phyloP scores from a whole-genome alignment of 106 monocot genomes.

The Dendrobium nobile region DNA sequence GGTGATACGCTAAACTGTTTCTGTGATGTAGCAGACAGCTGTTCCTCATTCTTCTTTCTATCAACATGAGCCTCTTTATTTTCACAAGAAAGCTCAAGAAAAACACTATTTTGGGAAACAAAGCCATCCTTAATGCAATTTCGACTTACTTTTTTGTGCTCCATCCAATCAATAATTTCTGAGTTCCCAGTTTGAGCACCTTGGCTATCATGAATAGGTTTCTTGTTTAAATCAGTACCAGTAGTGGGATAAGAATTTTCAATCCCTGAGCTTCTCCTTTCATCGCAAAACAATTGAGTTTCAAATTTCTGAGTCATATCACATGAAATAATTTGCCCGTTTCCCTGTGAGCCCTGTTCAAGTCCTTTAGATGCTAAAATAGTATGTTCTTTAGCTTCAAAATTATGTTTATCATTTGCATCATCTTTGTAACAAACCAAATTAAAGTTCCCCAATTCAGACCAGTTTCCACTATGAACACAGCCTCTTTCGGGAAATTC shows the following conservation, averaged over 20 bases:
- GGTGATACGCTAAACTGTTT: background rate
- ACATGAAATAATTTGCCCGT: background rate
- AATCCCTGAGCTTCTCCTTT: background rate
- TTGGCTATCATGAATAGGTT: background rate
- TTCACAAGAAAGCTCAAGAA: constrained; percentile 3
- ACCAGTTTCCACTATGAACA: background rate
- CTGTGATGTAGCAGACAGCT: constrained; percentile 6
- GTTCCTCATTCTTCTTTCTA: constrained; percentile 11
- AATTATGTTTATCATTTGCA: constrained; percentile 9
- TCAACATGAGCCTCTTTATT: background rate
- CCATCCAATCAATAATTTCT: background rate
- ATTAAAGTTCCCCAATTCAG: background rate
- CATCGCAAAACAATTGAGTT: background rate
- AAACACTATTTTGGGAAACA: constrained; percentile 5
- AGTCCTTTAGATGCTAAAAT: background rate
- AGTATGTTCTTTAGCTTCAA: background rate
- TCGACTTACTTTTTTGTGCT: background rate
- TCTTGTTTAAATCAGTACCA: background rate
- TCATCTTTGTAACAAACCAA: background rate
- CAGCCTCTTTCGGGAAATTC: background rate
- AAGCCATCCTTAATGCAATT: background rate
- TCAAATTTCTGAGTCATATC: background rate
- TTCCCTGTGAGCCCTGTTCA: background rate
- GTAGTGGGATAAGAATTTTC: background rate
- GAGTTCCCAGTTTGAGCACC: background rate